Evolutionary conservation across 2,329 filamentous ascomycete genomes (phyloP), one percentile per base, ranked within the genome.

Genomic region (Nemania sp.): DNA sequence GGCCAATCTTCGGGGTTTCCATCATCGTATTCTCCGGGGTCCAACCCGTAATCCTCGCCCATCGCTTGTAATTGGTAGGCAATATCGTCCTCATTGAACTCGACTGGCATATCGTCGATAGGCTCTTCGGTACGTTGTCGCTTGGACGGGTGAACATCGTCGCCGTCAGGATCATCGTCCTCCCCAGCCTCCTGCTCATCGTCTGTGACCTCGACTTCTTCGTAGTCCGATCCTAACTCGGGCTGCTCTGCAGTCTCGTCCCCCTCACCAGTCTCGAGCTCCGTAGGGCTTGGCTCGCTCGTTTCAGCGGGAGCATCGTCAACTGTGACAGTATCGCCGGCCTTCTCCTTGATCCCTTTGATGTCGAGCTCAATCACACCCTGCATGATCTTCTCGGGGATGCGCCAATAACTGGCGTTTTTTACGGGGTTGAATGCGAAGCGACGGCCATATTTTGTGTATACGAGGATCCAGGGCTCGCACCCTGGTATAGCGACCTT

Each of bases 41-140:
- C 89, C 24, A 92, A 77, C 1, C 85, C 90, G 62, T 92, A 91
- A n/a, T 90, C 86, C 61, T 89, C 82, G 49, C 89, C 91, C 90
- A 97, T 96, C 22, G 89, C 86, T 48, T 90, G 89, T 11, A 99
- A 78, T 67, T 99, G 94, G 68, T 87, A 92, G 30, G 90, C 92
- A 64, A 99, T 95, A 66, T 99, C 94, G 48, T 92, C 93, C 70
- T 97, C 94, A 51, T 89, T 90, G 65, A 96, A 96, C 65, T 97
- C 93, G 6, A 94, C 74, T 0, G 82, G 79, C 1, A 70, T 73
- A 1, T 80, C 73, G 11, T 62, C 73, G 8, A 61, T 54, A 12
- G 59, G 64, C 8, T 77, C 74, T 44, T 75, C 74, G 12, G 73
- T 77, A 55, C 72, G 75, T 57, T 77, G 80, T 36, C 77, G 75